Evolutionary conservation across 2,329 filamentous ascomycete species (phyloP).

Genomic region (Pyrenophora graminea): DNA sequence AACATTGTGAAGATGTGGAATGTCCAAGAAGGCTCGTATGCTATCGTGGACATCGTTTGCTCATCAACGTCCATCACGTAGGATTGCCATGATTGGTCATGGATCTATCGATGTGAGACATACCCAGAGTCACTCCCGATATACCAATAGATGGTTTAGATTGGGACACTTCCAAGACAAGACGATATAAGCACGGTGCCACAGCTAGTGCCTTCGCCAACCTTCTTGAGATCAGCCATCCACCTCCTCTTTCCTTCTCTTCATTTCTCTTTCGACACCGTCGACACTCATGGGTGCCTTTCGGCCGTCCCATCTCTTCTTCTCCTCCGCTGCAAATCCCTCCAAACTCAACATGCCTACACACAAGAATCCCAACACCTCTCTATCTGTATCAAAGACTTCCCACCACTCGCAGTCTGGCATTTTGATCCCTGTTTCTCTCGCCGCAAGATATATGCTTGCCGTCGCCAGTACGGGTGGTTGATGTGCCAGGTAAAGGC

Average conservation of each 20-base stretch:
- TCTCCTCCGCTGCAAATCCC: slow-evolving; percentile 67
- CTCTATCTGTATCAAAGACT: slow-evolving; percentile 92
- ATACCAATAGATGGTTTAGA: too few species aligned
- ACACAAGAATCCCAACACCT: slow-evolving; percentile 91
- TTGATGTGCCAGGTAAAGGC: slow-evolving; percentile 90
- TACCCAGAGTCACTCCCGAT: too few species aligned
- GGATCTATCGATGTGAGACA: too few species aligned
- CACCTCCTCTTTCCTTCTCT: slow-evolving; percentile 48
- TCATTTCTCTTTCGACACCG: slow-evolving; percentile 64
- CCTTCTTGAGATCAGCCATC: background rate
- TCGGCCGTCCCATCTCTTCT: slow-evolving; percentile 54
- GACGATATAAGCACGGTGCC: too few species aligned
- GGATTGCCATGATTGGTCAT: background rate
- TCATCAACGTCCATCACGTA: background rate
- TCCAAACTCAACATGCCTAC: slow-evolving; percentile 81
- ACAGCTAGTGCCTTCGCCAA: too few species aligned
- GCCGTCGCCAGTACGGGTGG: slow-evolving; percentile 83
- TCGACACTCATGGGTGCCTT: slow-evolving; percentile 64
- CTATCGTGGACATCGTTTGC: background rate
- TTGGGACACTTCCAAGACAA: background rate
- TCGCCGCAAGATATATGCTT: slow-evolving; percentile 86
- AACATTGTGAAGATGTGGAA: slow-evolving; percentile 1
- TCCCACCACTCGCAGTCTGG: slow-evolving; percentile 94
- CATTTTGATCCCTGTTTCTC: slow-evolving; percentile 75
- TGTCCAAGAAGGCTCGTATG: background rate